These are phyloP conservation scores for Hymenoscyphus salicellus DNA, from an alignment of 2,329 filamentous ascomycete species.

Conservation along the genomic window DNA sequence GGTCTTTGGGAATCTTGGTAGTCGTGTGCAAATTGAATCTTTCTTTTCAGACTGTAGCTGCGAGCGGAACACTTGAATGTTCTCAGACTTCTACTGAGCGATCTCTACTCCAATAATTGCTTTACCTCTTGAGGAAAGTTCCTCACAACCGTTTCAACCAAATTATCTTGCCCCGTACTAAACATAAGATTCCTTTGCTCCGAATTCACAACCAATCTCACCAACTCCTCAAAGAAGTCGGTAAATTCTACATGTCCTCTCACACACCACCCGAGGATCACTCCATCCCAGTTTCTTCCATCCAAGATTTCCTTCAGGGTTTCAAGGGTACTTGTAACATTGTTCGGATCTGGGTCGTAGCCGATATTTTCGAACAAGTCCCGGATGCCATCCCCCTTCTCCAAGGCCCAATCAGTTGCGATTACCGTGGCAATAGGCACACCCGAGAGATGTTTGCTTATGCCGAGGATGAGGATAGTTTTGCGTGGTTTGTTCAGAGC, in stretches of 20 bases:
- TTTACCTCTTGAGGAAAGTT: slow-evolving; percentile 8
- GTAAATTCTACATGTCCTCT: slow-evolving; percentile 17
- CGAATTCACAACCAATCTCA: background rate
- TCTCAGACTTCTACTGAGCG: no score
- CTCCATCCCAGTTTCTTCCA: slow-evolving; percentile 10
- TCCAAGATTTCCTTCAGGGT: slow-evolving; percentile 6
- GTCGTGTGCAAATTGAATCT: no score
- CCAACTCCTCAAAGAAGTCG: slow-evolving; percentile 10
- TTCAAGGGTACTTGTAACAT: slow-evolving; percentile 2
- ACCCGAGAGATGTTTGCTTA: slow-evolving; percentile 9
- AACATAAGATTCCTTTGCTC: slow-evolving; percentile 13
- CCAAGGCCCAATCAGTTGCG: slow-evolving; percentile 10
- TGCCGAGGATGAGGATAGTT: slow-evolving; percentile 8
- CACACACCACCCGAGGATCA: slow-evolving; percentile 15
- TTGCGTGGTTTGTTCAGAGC: slow-evolving; percentile 5
- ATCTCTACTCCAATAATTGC: no score
- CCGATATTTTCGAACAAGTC: slow-evolving; percentile 12
- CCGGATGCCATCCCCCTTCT: background rate
- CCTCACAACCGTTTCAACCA: slow-evolving; percentile 13
- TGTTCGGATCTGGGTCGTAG: slow-evolving; percentile 7
- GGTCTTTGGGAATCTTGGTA: background rate
- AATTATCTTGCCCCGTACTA: slow-evolving; percentile 11
- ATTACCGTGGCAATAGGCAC: slow-evolving; percentile 7
- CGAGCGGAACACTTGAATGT: background rate
- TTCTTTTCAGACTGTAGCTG: background rate